Conservation (phyloP, 2,329 filamentous ascomycete genomes). For the Colletotrichum lini region DNA sequence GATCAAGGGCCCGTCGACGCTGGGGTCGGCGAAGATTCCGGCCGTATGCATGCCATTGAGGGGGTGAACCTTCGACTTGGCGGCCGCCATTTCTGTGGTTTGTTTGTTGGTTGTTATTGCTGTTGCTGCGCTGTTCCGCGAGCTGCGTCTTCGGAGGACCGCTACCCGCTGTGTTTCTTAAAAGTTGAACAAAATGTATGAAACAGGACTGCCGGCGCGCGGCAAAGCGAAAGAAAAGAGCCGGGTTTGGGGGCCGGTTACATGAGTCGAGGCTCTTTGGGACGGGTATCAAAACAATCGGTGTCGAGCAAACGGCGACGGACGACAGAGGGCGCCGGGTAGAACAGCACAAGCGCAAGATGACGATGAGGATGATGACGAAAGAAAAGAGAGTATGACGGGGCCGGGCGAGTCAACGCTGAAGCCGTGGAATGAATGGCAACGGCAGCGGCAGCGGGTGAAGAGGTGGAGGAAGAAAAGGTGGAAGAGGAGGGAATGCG, state of each 20-base stretch:
- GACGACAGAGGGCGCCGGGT: constrained; percentile 11
- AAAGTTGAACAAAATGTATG: background rate
- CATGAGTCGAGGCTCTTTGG: constrained; percentile 7
- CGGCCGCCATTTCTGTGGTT: constrained; percentile 59
- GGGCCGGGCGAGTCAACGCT: constrained; percentile 27
- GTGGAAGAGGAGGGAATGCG: constrained; percentile 10
- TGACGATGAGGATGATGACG: constrained; percentile 30
- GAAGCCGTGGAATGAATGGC: constrained; percentile 38
- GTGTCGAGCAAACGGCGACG: constrained; percentile 10
- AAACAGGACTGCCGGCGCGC: constrained; percentile 12
- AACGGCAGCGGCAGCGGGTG: constrained; percentile 20
- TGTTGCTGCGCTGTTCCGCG: background rate
- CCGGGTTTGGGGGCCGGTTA: background rate
- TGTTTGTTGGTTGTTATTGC: constrained; percentile 31
- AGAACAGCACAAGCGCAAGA: constrained; percentile 16
- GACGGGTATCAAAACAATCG: constrained; percentile 36
- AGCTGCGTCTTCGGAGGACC: constrained; percentile 18
- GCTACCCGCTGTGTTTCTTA: constrained; percentile 15
- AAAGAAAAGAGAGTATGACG: constrained; percentile 25
- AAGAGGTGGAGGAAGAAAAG: constrained; percentile 15
- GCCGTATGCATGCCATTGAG: constrained; percentile 83
- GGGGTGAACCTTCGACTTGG: constrained; percentile 68
- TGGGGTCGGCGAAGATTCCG: constrained; percentile 95
- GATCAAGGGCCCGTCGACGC: constrained; percentile 91
- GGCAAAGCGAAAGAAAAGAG: constrained; percentile 9